phyloP scores from a whole-genome alignment of 805 yeast genomes.

The Aciculoconidium aculeatum region DNA sequence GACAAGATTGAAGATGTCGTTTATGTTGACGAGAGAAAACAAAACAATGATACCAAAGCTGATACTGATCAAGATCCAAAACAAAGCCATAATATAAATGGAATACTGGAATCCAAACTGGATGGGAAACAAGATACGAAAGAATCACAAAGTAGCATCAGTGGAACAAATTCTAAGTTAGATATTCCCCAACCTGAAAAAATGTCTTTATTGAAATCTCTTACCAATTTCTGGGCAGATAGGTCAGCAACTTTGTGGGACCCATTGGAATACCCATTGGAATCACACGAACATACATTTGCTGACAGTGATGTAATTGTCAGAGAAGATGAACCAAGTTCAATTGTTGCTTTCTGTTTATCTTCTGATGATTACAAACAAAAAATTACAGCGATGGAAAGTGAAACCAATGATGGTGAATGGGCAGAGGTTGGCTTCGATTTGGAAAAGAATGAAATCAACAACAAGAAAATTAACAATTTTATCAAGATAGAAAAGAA shows the following conservation, averaged over 20 bases:
- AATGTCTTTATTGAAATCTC: constrained; percentile 71
- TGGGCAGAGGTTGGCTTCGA: constrained; percentile 13
- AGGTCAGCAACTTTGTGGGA: constrained; percentile 94
- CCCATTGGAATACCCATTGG: constrained; percentile 79
- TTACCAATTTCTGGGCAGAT: constrained; percentile 96
- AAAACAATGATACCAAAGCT: constrained; percentile 5
- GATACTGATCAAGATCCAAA: no score
- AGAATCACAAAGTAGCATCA: no score
- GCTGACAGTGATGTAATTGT: constrained; percentile 91
- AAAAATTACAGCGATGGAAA: constrained; percentile 42
- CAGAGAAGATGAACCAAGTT: constrained; percentile 94
- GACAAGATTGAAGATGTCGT: constrained; percentile 87
- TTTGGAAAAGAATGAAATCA: constrained; percentile 22
- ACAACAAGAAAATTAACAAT: constrained; percentile 28
- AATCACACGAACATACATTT: constrained; percentile 80
- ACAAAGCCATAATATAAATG: constrained; percentile 8
- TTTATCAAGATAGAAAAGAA: constrained; percentile 38
- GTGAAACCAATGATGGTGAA: constrained; percentile 13
- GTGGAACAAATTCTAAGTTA: no score
- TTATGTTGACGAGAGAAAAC: constrained; percentile 31
- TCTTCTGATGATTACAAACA: constrained; percentile 77
- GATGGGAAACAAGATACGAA: constrained; percentile 11
- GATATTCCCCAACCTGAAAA: constrained; percentile 51
- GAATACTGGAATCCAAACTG: constrained; percentile 3
- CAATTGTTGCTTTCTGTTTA: constrained; percentile 87